These are phyloP conservation scores for Leishmania lainsoni DNA, from an alignment of 208 protist species.

Conservation along the genomic window DNA sequence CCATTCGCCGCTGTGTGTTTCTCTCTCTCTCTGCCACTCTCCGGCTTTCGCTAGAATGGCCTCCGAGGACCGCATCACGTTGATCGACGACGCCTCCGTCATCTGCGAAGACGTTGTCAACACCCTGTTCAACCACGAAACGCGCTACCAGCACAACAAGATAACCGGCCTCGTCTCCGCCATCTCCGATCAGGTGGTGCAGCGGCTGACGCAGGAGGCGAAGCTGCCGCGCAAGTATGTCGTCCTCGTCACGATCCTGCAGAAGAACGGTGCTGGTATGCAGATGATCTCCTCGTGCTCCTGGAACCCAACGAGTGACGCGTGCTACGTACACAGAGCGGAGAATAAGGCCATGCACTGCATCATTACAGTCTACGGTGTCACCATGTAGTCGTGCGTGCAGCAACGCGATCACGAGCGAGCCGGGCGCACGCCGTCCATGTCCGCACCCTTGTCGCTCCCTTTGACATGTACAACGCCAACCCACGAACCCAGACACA, in stretches of 20 bases:
- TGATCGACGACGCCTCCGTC: conserved; percentile 76
- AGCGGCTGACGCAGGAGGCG: conserved; percentile 80
- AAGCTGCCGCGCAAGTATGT: conserved; percentile 93
- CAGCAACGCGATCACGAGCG: not conserved
- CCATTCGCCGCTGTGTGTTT: not conserved
- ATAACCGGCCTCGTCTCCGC: conserved; percentile 58
- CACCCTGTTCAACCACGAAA: conserved; percentile 67
- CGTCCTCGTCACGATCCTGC: conserved; percentile 77
- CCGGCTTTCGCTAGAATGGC: not conserved
- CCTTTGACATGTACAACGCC: not conserved
- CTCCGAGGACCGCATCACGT: conserved; percentile 62
- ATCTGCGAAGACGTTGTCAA: conserved; percentile 78
- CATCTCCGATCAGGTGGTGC: conserved; percentile 78
- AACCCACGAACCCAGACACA: not conserved
- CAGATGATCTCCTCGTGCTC: conserved; percentile 82
- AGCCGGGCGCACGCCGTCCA: not conserved
- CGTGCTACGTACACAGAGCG: conserved; percentile 76
- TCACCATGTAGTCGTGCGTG: conserved; percentile 45
- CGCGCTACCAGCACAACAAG: conserved; percentile 72
- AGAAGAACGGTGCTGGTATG: conserved; percentile 90
- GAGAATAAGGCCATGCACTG: conserved; percentile 88
- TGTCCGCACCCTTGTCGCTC: not conserved
- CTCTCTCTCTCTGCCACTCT: not conserved
- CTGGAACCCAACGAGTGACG: conserved; percentile 90
- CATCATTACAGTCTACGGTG: conserved; percentile 85